phyloP scores from a whole-genome alignment of 1,139 yeast species.

The Saccharomyces hybrid region DNA sequence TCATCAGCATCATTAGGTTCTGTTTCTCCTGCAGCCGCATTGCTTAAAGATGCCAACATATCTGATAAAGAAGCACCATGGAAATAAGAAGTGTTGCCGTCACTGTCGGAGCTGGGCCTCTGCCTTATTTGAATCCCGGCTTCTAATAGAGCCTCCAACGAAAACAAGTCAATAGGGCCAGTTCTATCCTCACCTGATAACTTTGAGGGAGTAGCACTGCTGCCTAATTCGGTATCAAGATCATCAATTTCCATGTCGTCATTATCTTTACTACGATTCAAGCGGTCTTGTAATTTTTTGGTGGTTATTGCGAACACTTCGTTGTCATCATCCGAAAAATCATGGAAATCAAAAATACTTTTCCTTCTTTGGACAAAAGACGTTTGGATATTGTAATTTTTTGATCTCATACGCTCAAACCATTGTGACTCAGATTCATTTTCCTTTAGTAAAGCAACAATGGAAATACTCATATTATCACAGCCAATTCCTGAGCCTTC shows the following conservation, averaged over 20 bases:
- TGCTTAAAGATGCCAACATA: slow-evolving; percentile 30
- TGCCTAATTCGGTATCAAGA: slow-evolving; percentile 11
- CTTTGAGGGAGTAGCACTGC: not conserved
- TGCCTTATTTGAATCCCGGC: slow-evolving; percentile 28
- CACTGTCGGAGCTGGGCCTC: slow-evolving; percentile 12
- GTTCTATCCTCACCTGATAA: not conserved
- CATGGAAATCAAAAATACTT: slow-evolving; percentile 32
- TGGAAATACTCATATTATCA: slow-evolving; percentile 92
- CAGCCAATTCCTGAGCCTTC: slow-evolving; percentile 96
- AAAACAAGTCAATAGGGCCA: slow-evolving; percentile 20
- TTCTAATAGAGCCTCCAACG: slow-evolving; percentile 28
- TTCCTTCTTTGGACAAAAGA: slow-evolving; percentile 38
- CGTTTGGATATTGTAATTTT: slow-evolving; percentile 40
- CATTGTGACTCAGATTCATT: slow-evolving; percentile 75
- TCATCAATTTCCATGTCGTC: slow-evolving; percentile 18
- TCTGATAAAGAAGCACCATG: slow-evolving; percentile 30
- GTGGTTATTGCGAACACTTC: slow-evolving; percentile 28
- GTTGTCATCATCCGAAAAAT: slow-evolving; percentile 30
- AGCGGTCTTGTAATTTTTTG: slow-evolving; percentile 17
- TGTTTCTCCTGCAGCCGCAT: slow-evolving; percentile 32
- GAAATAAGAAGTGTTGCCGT: slow-evolving; percentile 13
- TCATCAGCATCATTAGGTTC: slow-evolving; percentile 25
- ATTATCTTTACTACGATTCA: slow-evolving; percentile 10
- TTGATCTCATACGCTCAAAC: slow-evolving; percentile 62
- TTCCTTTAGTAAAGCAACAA: slow-evolving; percentile 75